Evolutionary conservation across 805 yeast species (phyloP).

Genomic region (Yamadazyma endophytica): DNA sequence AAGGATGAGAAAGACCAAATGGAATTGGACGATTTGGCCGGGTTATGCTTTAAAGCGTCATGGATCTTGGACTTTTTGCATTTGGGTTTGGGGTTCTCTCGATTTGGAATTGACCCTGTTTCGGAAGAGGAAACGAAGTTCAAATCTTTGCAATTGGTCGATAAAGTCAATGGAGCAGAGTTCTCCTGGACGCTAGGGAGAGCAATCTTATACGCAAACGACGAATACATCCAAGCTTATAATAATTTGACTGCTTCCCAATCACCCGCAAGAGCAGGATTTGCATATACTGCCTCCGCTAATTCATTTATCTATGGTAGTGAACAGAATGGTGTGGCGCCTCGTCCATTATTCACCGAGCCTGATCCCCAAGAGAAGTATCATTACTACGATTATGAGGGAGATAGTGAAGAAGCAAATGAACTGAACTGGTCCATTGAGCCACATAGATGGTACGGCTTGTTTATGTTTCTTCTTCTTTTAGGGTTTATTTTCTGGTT

Average conservation of each 20-base stretch:
- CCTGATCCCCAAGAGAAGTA: slow-evolving; percentile 16
- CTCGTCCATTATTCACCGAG: slow-evolving; percentile 40
- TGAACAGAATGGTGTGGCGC: slow-evolving; percentile 36
- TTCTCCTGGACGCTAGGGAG: slow-evolving; percentile 58
- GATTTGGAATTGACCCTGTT: slow-evolving; percentile 40
- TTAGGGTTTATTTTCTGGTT: slow-evolving; percentile 23
- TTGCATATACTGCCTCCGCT: slow-evolving; percentile 44
- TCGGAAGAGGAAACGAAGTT: slow-evolving; percentile 15
- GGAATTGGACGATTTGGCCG: slow-evolving; percentile 42
- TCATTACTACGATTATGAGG: slow-evolving; percentile 27
- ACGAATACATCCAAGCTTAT: slow-evolving; percentile 45
- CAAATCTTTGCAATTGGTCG: slow-evolving; percentile 41
- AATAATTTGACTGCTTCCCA: slow-evolving; percentile 22
- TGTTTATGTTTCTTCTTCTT: slow-evolving; percentile 24
- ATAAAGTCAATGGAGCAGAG: slow-evolving; percentile 37
- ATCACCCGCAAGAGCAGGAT: slow-evolving; percentile 37
- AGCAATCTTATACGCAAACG: slow-evolving; percentile 59
- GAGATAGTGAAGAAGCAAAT: slow-evolving; percentile 19
- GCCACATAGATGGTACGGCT: slow-evolving; percentile 41
- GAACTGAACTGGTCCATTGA: slow-evolving; percentile 41
- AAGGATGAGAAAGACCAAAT: slow-evolving; percentile 23
- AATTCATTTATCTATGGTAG: slow-evolving; percentile 50
- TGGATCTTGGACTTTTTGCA: slow-evolving; percentile 58
- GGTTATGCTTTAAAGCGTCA: slow-evolving; percentile 57
- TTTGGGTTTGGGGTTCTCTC: slow-evolving; percentile 56